Evolutionary conservation across 306 rosid species (phyloP).

Genomic region (Urtica urens): DNA sequence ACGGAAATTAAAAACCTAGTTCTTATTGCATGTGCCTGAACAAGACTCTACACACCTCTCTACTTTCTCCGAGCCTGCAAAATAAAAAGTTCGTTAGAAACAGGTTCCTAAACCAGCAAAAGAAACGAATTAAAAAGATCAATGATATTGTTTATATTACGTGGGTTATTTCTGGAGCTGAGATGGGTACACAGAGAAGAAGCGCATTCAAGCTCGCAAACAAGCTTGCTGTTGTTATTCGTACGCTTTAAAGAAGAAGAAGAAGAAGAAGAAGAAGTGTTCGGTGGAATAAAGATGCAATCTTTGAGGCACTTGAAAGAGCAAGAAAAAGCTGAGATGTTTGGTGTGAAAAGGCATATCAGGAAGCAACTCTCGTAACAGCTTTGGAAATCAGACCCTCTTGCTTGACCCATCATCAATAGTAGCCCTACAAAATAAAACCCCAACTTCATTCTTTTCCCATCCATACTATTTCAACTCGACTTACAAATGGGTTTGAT

Average conservation of each 20-base stretch:
- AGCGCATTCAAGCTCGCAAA: conserved; percentile 38
- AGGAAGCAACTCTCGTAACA: conserved; percentile 32
- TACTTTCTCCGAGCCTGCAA: conserved; percentile 26
- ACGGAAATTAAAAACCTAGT: conserved; percentile 3
- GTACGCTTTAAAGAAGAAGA: neutral
- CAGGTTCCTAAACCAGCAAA: too few species aligned
- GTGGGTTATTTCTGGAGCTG: conserved; percentile 27
- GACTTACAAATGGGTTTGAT: neutral
- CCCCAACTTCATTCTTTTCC: neutral
- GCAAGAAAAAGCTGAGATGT: conserved; percentile 18
- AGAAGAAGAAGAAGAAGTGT: neutral
- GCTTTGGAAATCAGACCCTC: conserved; percentile 19
- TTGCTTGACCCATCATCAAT: conserved; percentile 14
- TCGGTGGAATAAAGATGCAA: conserved; percentile 15
- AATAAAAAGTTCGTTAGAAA: neutral
- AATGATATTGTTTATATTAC: conserved; percentile 3
- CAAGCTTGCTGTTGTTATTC: conserved; percentile 4
- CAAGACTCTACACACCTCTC: conserved; percentile 38
- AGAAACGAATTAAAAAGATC: too few species aligned
- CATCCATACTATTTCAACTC: too few species aligned
- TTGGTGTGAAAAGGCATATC: conserved; percentile 25
- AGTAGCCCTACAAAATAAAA: neutral
- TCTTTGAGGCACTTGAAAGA: conserved; percentile 26
- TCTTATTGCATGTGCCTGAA: conserved; percentile 20
- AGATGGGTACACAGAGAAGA: conserved; percentile 23